Conservation (phyloP, 1,284 basidiomycete genomes). For the Moesziomyces sp. region DNA sequence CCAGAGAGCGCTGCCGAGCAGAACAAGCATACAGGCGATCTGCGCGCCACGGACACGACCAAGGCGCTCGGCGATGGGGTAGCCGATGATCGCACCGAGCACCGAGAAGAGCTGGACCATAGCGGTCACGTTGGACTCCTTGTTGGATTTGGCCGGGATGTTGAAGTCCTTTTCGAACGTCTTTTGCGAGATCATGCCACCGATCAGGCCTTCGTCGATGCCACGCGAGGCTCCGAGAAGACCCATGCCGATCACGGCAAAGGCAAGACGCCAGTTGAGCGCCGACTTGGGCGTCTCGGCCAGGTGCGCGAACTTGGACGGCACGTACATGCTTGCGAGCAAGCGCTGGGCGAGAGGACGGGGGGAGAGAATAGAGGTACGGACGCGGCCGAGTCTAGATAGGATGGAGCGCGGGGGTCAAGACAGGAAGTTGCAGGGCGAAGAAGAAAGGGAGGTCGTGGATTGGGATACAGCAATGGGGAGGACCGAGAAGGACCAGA, state of each 20-base stretch:
- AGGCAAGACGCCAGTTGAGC: constrained; percentile 45
- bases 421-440: neutral
- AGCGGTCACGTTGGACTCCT: constrained; percentile 46
- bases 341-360: neutral
- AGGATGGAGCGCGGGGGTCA: neutral
- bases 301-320: constrained; percentile 43
- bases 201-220: constrained; percentile 48
- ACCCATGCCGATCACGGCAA: constrained; percentile 43
- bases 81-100: constrained; percentile 44
- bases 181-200: constrained; percentile 45
- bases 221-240: constrained; percentile 47
- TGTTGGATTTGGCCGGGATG: constrained; percentile 25
- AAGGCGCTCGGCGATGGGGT: constrained; percentile 32
- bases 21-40: constrained; percentile 31
- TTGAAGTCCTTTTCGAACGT: constrained; percentile 36
- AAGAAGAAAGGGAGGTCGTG: neutral
- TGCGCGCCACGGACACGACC: constrained; percentile 42
- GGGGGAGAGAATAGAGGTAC: neutral
- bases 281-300: constrained; percentile 45
- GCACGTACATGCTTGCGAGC: constrained; percentile 28
- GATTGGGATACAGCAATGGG: neutral
- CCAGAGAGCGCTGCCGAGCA: constrained; percentile 40
- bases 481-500: neutral
- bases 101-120: constrained; percentile 50
- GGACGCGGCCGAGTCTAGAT: constrained; percentile 18